Conservation (phyloP, 495 filamentous ascomycete genomes). For the Penicillium mononematosum region DNA sequence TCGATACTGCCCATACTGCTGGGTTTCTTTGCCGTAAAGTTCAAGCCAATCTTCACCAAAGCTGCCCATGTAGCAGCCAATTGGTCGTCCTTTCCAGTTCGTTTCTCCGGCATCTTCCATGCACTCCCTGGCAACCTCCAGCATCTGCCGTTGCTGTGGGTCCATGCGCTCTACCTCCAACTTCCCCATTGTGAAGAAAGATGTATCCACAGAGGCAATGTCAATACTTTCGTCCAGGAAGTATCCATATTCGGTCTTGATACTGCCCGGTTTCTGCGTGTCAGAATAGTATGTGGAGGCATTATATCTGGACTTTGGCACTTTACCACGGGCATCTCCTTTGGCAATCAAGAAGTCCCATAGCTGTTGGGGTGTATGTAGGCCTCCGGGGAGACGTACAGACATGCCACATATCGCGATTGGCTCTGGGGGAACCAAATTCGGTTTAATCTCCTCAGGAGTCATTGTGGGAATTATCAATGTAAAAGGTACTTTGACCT, state of each 20-base stretch:
- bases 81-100: conserved; percentile 40
- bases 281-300: conserved; percentile 20
- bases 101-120: conserved; percentile 45
- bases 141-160: conserved; percentile 55
- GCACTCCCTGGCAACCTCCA: conserved; percentile 48
- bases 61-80: conserved; percentile 50
- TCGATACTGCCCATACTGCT: conserved; percentile 21
- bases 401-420: conserved; percentile 52
- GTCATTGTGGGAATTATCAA: background rate
- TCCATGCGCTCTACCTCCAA: conserved; percentile 52
- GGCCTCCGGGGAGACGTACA: conserved; percentile 46
- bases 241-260: conserved; percentile 41
- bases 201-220: conserved; percentile 16
- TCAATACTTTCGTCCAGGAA: conserved; percentile 46
- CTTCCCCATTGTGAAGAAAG: conserved; percentile 39
- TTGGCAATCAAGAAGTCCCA: conserved; percentile 43
- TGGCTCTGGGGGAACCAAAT: conserved; percentile 7
- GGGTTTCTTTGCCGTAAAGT: conserved; percentile 27
- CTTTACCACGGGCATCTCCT: conserved; percentile 31
- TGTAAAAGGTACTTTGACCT: background rate
- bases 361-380: conserved; percentile 21
- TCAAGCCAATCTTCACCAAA: conserved; percentile 44
- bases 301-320: conserved; percentile 33
- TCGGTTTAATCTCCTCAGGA: background rate
- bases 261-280: conserved; percentile 18